These are phyloP conservation scores for Aspergillus sp. DNA, from an alignment of 2,329 filamentous ascomycete species.

Conservation along the genomic window DNA sequence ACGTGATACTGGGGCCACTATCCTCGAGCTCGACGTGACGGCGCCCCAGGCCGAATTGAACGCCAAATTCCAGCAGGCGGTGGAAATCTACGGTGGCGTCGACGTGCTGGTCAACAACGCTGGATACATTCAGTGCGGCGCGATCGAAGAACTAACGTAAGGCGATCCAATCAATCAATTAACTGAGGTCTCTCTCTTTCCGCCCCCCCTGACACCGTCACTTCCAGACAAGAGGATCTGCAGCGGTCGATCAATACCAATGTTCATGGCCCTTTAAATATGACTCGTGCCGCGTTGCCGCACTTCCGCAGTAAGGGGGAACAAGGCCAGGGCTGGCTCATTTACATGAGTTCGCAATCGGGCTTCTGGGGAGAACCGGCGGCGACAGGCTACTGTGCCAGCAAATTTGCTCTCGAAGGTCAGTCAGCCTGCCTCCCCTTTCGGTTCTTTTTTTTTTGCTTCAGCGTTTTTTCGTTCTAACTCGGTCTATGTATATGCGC, in stretches of 20 bases:
- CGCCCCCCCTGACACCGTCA: no score
- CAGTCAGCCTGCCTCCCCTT: no score
- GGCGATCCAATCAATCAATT: not conserved
- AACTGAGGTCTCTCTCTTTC: no score
- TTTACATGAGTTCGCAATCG: no score
- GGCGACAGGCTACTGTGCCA: no score
- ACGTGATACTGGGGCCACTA: conserved; percentile 22
- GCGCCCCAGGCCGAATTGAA: conserved; percentile 17
- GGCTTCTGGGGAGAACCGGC: no score
- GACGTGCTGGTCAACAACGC: conserved; percentile 51
- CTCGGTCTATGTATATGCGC: conserved; percentile 19
- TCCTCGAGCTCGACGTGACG: conserved; percentile 25
- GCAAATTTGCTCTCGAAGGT: no score
- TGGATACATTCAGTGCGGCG: conserved; percentile 30
- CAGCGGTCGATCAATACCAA: no score
- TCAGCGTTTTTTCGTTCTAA: no score
- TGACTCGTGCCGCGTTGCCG: conserved; percentile 33
- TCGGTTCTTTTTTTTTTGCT: no score
- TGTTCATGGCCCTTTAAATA: conserved; percentile 36
- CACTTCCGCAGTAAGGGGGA: no score
- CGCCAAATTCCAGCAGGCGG: conserved; percentile 12
- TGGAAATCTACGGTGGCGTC: conserved; percentile 21
- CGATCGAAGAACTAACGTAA: conserved; percentile 28
- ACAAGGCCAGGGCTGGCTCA: conserved; percentile 15
- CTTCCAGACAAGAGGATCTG: no score